Conservation (phyloP, 2,329 filamentous ascomycete species). For the Chaetomiaceae sp. region DNA sequence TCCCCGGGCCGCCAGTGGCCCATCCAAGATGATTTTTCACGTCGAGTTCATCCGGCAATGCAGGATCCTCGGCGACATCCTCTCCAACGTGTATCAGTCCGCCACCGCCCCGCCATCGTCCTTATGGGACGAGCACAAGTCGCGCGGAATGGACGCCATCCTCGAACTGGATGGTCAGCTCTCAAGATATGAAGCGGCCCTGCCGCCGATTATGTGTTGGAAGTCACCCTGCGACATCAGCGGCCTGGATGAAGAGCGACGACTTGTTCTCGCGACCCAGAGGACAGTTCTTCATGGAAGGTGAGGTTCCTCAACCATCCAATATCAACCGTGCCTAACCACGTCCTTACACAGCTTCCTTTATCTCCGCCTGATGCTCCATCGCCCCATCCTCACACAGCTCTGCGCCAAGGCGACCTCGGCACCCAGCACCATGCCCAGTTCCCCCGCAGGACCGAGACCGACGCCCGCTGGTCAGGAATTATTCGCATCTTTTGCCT, state of each 20-base stretch:
- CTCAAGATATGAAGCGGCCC: constrained; percentile 14
- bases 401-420: constrained; percentile 14
- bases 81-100: constrained; percentile 21
- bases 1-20: not conserved
- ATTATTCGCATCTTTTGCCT: constrained; percentile 18
- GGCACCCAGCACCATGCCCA: not conserved
- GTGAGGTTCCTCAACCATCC: not conserved
- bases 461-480: constrained; percentile 3
- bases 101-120: not conserved
- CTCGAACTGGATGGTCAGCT: constrained; percentile 22
- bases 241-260: constrained; percentile 8
- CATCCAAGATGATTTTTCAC: constrained; percentile 20
- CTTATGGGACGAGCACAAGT: constrained; percentile 1
- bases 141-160: constrained; percentile 21
- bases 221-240: constrained; percentile 13
- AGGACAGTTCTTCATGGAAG: constrained; percentile 19
- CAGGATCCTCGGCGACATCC: constrained; percentile 21
- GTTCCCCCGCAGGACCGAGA: not conserved
- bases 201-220: constrained; percentile 21
- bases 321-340: not conserved
- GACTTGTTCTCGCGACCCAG: constrained; percentile 14
- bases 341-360: constrained; percentile 15
- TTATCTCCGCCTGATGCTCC: constrained; percentile 24
- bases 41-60: constrained; percentile 19
- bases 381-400: constrained; percentile 22